Base-by-base conservation (phyloP, 2,329 filamentous ascomycete genomes). In the Paracamarosporium sp. region DNA sequence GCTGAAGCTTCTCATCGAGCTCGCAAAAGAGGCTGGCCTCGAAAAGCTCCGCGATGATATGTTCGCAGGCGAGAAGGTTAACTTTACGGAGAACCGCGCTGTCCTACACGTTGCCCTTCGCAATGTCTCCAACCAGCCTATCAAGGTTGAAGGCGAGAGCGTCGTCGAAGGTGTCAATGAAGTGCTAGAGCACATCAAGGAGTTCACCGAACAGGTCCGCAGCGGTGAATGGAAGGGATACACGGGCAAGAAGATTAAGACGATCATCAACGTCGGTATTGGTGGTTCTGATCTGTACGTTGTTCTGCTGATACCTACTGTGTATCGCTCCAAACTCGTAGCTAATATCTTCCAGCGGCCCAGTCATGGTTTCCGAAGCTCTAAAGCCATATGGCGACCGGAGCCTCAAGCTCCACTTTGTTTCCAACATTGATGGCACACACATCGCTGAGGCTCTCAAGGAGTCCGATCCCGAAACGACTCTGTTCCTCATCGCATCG, bases 381-480 rank as follows among this genome's bases (percentile, higher is more conserved):
- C 87, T 99, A 71, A 98, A 97, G 86, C 86, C 93, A 75, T 99
- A 99, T 79, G 91, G 92, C 47, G 89, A 92, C 76, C 86, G 88
- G 60, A 89, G 90, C 79, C 86, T 93, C 82, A 97, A 89, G 64
- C 86, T 98, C 44, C 94, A 98, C 86, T 99, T 99, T 73, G 95
- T 99, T 68, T 98, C 94, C 83, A 99, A 99, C 86, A 98, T 99
- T 76, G 95, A 99, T 77, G 95, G 95, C 67, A 99, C 95, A 54
- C 95, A 99, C 83, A 92, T 98, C 77, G 91, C 93, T 46, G 95
- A 99, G 82, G 93, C 95, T 50, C 87, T 98, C 60, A 89, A 88
- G 75, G 81, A 88, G 71, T 96, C 94, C 8, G 88, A 99, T 78
- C 94, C 94, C 47, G 95, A 99, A 83, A 97, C 94, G 46, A 97